These are phyloP conservation scores for Mycosphaerella sp. DNA, from an alignment of 2,329 filamentous ascomycete genomes.

Conservation along the genomic window DNA sequence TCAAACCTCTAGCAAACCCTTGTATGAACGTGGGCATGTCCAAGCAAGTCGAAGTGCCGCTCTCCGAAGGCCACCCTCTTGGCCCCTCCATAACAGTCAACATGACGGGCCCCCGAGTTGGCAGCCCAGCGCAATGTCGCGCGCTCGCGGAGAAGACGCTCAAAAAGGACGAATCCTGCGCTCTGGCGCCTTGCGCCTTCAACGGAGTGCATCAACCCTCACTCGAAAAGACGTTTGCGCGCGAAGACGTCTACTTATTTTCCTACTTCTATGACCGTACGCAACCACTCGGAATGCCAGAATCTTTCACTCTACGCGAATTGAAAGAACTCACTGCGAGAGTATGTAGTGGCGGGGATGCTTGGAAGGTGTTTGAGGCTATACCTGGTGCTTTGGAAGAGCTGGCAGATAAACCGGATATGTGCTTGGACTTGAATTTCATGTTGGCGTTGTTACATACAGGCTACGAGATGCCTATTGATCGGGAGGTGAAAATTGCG, in stretches of 20 bases:
- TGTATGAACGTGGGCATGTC: conserved; percentile 78
- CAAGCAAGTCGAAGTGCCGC: conserved; percentile 65
- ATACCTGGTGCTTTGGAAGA: conserved; percentile 75
- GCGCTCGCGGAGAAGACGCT: conserved; percentile 84
- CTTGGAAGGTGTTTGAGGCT: conserved; percentile 74
- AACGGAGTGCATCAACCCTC: conserved; percentile 94
- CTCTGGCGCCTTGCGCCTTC: conserved; percentile 90
- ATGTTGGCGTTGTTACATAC: conserved; percentile 90
- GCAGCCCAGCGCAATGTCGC: conserved; percentile 80
- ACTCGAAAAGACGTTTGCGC: conserved; percentile 82
- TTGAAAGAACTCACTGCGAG: conserved; percentile 76
- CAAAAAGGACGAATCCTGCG: conserved; percentile 76
- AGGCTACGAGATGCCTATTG: conserved; percentile 96
- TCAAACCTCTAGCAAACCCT: conserved; percentile 67
- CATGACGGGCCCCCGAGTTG: conserved; percentile 75
- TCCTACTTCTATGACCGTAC: conserved; percentile 98
- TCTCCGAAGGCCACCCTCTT: conserved; percentile 60
- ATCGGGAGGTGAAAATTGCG: conserved; percentile 92
- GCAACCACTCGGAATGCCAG: conserved; percentile 92
- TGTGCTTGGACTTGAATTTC: conserved; percentile 92
- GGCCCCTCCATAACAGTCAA: conserved; percentile 63
- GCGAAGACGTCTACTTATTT: conserved; percentile 91
- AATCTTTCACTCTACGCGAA: conserved; percentile 87
- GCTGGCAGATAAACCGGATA: conserved; percentile 75
- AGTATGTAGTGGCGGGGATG: conserved; percentile 78